phyloP scores from a whole-genome alignment of 2,329 filamentous ascomycete species.

The Emergomyces orientalis region DNA sequence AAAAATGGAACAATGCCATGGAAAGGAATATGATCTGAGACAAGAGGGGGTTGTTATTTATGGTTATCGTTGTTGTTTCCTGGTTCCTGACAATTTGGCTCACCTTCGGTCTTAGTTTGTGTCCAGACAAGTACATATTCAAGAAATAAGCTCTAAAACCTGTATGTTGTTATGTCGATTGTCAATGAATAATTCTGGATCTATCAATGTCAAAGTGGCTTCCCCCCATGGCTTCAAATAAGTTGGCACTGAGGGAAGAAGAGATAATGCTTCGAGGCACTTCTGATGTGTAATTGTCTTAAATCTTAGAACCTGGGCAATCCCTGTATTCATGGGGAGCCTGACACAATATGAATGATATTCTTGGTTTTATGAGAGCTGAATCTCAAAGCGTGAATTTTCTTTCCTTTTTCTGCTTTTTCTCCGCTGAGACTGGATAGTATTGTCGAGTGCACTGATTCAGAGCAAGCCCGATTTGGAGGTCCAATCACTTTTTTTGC shows the following conservation, averaged over 20 bases:
- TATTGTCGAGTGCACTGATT: background rate
- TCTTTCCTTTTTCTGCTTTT: background rate
- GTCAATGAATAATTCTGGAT: background rate
- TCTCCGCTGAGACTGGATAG: background rate
- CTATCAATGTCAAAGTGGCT: conserved; percentile 1
- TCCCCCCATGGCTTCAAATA: background rate
- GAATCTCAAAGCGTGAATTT: background rate
- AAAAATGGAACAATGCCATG: background rate
- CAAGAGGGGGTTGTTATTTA: background rate
- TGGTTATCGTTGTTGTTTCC: background rate
- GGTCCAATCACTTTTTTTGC: background rate
- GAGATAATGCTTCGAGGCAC: background rate
- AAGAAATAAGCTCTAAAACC: background rate
- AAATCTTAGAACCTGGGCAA: background rate
- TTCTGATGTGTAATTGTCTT: background rate
- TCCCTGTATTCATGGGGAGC: background rate
- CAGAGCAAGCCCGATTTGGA: background rate
- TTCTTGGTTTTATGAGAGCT: background rate
- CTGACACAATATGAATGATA: background rate
- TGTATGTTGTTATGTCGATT: background rate
- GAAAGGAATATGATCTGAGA: background rate
- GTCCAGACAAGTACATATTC: background rate
- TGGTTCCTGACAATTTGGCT: background rate
- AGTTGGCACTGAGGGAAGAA: background rate
- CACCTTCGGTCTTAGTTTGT: background rate